Conservation (phyloP, 2,329 filamentous ascomycete species). For the Penicillium sp. region DNA sequence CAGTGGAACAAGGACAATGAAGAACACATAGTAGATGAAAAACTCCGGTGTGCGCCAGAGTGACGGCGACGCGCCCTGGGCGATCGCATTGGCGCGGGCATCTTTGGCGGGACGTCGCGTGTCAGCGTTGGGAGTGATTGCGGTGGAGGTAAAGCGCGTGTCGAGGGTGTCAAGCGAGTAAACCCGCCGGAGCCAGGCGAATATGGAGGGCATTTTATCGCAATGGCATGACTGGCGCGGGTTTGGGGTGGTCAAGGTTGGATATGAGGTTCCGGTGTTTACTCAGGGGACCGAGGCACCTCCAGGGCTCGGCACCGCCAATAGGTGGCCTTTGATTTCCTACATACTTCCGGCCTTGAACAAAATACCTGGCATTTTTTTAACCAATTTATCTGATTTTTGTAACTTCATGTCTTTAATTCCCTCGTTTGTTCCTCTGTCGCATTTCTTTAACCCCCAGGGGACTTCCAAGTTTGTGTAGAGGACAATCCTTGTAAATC, state of each 20-base stretch:
- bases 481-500: too few species aligned
- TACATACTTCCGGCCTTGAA: not conserved
- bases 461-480: too few species aligned
- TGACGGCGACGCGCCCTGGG: conserved; percentile 59
- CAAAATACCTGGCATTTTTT: too few species aligned
- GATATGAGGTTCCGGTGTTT: conserved; percentile 18
- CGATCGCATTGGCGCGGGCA: conserved; percentile 40
- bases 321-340: not conserved
- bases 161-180: conserved; percentile 70
- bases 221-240: conserved; percentile 31
- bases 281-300: conserved; percentile 21
- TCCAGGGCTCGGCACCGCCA: not conserved
- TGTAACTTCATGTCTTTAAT: too few species aligned
- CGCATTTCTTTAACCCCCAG: too few species aligned
- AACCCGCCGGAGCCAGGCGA: conserved; percentile 54
- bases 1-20: conserved; percentile 68
- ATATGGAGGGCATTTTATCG: conserved; percentile 46
- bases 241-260: conserved; percentile 12
- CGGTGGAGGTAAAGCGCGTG: conserved; percentile 71
- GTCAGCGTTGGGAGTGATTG: conserved; percentile 67
- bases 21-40: conserved; percentile 73
- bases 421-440: too few species aligned
- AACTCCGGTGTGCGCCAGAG: conserved; percentile 90
- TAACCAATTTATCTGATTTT: too few species aligned
- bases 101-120: conserved; percentile 45